Evolutionary conservation across 2,329 filamentous ascomycete genomes (phyloP).

Genomic region (Endothia cerciana): DNA sequence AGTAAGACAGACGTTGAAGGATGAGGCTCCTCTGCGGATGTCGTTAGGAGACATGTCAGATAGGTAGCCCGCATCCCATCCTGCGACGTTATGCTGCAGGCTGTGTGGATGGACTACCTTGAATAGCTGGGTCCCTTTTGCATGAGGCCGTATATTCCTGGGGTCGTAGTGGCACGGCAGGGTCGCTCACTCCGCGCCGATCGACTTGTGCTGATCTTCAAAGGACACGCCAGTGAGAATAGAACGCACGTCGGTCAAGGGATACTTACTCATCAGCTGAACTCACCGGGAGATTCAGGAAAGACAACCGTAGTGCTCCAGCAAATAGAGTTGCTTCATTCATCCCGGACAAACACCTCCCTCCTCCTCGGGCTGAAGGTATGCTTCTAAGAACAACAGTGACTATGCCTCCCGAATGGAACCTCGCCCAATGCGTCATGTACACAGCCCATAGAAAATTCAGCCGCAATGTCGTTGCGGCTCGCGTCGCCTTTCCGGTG

Average conservation of each 20-base stretch:
- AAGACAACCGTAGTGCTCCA: neutral
- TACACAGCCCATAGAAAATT: slow-evolving; percentile 7
- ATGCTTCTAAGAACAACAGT: slow-evolving; percentile 12
- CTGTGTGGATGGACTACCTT: neutral
- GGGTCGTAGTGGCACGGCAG: neutral
- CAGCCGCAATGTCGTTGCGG: neutral
- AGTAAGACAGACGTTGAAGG: neutral
- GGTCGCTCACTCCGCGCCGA: neutral
- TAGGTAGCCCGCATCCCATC: neutral
- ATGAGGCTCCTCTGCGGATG: neutral
- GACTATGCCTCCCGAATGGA: neutral
- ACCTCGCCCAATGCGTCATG: neutral
- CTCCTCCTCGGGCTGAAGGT: neutral
- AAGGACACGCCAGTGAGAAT: neutral
- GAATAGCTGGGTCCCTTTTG: neutral
- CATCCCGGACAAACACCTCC: neutral
- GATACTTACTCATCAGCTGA: neutral
- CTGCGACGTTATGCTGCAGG: neutral
- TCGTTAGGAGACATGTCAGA: neutral
- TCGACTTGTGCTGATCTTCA: neutral
- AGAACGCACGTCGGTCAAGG: neutral
- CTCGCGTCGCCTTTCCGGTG: neutral
- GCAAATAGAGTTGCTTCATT: slow-evolving; percentile 8
- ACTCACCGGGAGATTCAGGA: no score
- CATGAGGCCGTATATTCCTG: neutral